Evolutionary conservation across 2,329 filamentous ascomycete genomes (phyloP).

Genomic region (Aureobasidium sp.): DNA sequence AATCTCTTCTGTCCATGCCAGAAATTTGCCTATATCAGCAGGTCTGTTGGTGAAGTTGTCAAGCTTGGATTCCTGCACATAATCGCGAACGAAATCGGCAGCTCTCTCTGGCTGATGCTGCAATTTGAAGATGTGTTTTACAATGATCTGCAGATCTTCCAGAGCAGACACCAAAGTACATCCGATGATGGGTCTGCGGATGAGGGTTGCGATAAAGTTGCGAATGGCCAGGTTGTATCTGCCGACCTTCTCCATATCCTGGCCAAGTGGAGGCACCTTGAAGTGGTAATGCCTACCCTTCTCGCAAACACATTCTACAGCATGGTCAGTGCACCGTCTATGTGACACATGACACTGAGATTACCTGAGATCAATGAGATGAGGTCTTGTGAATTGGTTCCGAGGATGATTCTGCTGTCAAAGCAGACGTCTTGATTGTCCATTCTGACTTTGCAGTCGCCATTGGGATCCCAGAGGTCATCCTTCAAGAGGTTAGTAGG

Average conservation of each 20-base stretch:
- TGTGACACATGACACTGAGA: not conserved
- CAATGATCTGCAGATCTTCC: conserved; percentile 51
- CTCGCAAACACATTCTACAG: conserved; percentile 1
- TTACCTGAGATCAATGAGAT: not conserved
- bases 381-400: not conserved
- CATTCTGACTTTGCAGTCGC: conserved; percentile 1
- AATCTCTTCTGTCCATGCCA: conserved; percentile 58
- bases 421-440: not conserved
- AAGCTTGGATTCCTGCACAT: conserved; percentile 33
- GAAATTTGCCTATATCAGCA: conserved; percentile 49
- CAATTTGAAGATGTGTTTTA: conserved; percentile 45
- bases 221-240: conserved; percentile 50
- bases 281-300: not conserved
- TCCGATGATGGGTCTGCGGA: conserved; percentile 56
- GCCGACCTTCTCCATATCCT: not conserved
- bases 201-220: conserved; percentile 59
- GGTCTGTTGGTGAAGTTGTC: conserved; percentile 57
- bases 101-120: conserved; percentile 29
- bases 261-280: not conserved
- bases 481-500: not conserved
- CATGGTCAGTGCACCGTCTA: not conserved
- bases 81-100: not conserved
- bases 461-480: not conserved
- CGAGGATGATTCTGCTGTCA: not conserved
- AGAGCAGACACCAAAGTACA: conserved; percentile 55